phyloP scores from a whole-genome alignment of 768 basidiomycete genomes.

The Auriscalpium vulgare region DNA sequence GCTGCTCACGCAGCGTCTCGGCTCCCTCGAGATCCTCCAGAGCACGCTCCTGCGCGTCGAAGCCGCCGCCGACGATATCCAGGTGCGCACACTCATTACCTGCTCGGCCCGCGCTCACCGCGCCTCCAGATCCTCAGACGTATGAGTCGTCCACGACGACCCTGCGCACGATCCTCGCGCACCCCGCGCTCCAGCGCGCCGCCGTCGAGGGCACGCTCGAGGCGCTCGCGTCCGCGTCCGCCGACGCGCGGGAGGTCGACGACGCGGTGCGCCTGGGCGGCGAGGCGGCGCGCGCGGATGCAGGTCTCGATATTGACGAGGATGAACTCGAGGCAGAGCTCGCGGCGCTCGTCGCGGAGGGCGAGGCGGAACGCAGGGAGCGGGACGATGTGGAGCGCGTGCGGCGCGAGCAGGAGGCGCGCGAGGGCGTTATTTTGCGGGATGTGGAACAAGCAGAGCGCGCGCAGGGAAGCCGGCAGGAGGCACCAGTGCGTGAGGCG shows the following conservation, averaged over 20 bases:
- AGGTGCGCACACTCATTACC: slow-evolving; percentile 41
- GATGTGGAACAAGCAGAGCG: not conserved
- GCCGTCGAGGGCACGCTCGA: slow-evolving; percentile 84
- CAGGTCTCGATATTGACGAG: slow-evolving; percentile 37
- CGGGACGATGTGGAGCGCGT: slow-evolving; percentile 7
- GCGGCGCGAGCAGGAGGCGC: slow-evolving; percentile 4
- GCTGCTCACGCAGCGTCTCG: slow-evolving; percentile 64
- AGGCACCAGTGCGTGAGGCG: not conserved
- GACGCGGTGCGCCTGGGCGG: slow-evolving; percentile 64
- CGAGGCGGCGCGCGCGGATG: slow-evolving; percentile 41
- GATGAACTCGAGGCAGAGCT: slow-evolving; percentile 61
- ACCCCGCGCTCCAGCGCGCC: slow-evolving; percentile 74
- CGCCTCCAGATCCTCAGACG: slow-evolving; percentile 66
- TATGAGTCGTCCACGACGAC: slow-evolving; percentile 82
- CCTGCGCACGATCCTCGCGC: slow-evolving; percentile 63
- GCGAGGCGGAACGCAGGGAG: slow-evolving; percentile 25
- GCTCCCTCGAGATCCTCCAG: slow-evolving; percentile 66
- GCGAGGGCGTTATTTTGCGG: not conserved
- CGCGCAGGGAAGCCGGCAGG: not conserved
- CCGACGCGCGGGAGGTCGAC: slow-evolving; percentile 78
- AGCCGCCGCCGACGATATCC: slow-evolving; percentile 80
- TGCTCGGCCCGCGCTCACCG: not conserved
- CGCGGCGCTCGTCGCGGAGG: slow-evolving; percentile 42
- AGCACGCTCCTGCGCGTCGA: slow-evolving; percentile 77
- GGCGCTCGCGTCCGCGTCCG: slow-evolving; percentile 73